Conservation (phyloP, 73 alveolate genomes). For the Stentor roeselii region DNA sequence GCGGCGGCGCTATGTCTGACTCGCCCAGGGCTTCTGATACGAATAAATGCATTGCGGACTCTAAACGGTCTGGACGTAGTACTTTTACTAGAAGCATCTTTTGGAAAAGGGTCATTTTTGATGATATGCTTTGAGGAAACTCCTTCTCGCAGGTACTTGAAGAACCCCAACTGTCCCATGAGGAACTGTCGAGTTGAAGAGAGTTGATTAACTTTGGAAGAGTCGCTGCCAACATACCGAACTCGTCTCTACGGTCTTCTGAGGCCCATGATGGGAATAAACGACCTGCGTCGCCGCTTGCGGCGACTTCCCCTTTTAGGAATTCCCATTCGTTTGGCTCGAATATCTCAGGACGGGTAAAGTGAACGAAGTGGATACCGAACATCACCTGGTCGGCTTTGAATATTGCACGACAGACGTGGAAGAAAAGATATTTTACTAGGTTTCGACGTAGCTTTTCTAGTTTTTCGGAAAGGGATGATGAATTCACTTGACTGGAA, state of each 20-base stretch:
- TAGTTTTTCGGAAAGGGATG: constrained; percentile 76
- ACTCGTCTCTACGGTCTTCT: constrained; percentile 91
- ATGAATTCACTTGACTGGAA: constrained; percentile 67
- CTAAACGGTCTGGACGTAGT: constrained; percentile 99
- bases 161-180: constrained; percentile 73
- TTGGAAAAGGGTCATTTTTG: constrained; percentile 89
- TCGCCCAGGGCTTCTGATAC: constrained; percentile 95
- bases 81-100: constrained; percentile 93
- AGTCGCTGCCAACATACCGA: constrained; percentile 76
- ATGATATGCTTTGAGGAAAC: constrained; percentile 70
- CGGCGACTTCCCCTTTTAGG: constrained; percentile 91
- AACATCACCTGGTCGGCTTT: constrained; percentile 97
- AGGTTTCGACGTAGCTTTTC: constrained; percentile 55
- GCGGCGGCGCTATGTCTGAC: constrained; percentile 91
- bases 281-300: constrained; percentile 57
- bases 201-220: constrained; percentile 66
- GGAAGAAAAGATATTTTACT: constrained; percentile 62
- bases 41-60: constrained; percentile 93
- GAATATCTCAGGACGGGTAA: constrained; percentile 84
- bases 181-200: constrained; percentile 67
- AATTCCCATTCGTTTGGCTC: constrained; percentile 96
- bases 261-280: constrained; percentile 92
- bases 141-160: constrained; percentile 77
- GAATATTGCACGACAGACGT: constrained; percentile 82
- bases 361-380: constrained; percentile 93